Conservation (phyloP, 108 stramenopile species). For the Stephanodiscus triporus region DNA sequence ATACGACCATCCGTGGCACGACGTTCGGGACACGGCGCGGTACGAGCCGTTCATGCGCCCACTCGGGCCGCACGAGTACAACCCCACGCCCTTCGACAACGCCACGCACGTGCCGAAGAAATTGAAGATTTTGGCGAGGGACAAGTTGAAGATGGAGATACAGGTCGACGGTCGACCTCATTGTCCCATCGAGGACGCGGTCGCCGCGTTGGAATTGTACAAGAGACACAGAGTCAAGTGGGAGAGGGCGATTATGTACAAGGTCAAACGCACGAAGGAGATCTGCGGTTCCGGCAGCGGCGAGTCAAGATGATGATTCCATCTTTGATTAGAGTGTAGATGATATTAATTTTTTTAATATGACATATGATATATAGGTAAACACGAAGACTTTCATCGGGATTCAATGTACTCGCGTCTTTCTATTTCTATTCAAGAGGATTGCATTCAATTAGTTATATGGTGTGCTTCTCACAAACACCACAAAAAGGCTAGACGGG, state of each 20-base stretch:
- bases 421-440: too few relatives aligned
- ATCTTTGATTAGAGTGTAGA: too few relatives aligned
- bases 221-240: slow-evolving; percentile 68
- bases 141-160: slow-evolving; percentile 67
- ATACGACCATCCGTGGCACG: slow-evolving; percentile 70
- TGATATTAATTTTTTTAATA: too few relatives aligned
- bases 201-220: slow-evolving; percentile 82
- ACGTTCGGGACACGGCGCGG: slow-evolving; percentile 83
- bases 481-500: too few relatives aligned
- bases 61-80: neutral
- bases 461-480: too few relatives aligned
- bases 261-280: slow-evolving; percentile 64
- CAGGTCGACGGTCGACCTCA: slow-evolving; percentile 67
- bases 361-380: too few relatives aligned
- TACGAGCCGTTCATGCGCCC: slow-evolving; percentile 80
- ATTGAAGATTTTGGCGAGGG: slow-evolving; percentile 71
- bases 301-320: too few relatives aligned
- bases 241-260: slow-evolving; percentile 77
- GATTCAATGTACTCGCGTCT: too few relatives aligned
- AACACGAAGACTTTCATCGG: too few relatives aligned
- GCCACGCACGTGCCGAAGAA: slow-evolving; percentile 56
- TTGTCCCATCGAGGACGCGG: slow-evolving; percentile 78
- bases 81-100: neutral
- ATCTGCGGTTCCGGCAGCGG: too few relatives aligned
- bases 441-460: too few relatives aligned